Percentiles rank a stretch among this genome's conserved stretches.
phyloP scores from a whole-genome alignment of 257 asterid species.

The Salvia rosmarinus region DNA sequence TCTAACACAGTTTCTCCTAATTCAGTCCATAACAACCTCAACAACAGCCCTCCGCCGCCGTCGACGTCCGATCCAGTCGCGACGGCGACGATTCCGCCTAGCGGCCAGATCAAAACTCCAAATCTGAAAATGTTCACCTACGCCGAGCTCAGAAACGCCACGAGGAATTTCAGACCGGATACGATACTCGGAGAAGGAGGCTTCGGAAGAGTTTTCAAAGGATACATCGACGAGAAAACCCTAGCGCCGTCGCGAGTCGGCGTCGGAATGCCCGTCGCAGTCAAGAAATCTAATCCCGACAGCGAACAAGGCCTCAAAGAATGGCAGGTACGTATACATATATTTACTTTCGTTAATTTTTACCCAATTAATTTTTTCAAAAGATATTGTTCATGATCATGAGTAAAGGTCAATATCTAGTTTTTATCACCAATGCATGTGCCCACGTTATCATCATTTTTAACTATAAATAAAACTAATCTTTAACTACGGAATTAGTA shows the following conservation, averaged over 20 bases:
- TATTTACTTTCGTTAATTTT: neutral
- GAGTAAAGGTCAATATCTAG: neutral
- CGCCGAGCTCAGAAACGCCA: conserved; percentile 51
- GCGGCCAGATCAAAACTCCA: conserved; percentile 46
- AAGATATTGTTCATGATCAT: neutral
- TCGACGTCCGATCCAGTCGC: neutral
- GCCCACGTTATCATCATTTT: no score
- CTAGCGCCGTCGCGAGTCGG: conserved; percentile 71
- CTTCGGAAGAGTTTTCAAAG: conserved; percentile 61
- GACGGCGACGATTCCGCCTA: conserved; percentile 35
- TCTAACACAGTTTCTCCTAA: neutral
- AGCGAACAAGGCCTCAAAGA: conserved; percentile 90
- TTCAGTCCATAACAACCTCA: neutral
- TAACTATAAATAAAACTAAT: no score
- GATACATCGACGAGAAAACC: conserved; percentile 58
- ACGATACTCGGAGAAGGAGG: conserved; percentile 68
- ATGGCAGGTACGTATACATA: conserved; percentile 67
- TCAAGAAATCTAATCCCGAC: conserved; percentile 79
- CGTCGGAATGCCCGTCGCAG: conserved; percentile 82
- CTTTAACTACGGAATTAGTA: no score
- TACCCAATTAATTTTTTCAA: neutral
- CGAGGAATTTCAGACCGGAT: conserved; percentile 61
- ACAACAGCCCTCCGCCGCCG: neutral
- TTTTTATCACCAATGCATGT: neutral
- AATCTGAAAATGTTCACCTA: conserved; percentile 53